These are phyloP conservation scores for Vanrija sp. DNA, from an alignment of 1,284 basidiomycete genomes.

Conservation along the genomic window DNA sequence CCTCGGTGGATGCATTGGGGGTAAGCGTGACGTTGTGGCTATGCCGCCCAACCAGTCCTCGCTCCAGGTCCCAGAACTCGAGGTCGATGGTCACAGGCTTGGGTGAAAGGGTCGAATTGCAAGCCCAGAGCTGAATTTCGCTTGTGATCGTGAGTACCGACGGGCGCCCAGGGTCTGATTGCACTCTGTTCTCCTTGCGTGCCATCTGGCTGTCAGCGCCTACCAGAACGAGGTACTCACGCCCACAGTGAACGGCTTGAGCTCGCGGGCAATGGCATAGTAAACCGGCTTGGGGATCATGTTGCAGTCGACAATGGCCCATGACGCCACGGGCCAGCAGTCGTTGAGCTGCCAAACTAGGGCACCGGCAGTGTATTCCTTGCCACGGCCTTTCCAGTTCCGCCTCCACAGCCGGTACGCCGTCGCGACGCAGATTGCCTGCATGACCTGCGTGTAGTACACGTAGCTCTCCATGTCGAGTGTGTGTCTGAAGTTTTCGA, in stretches of 20 bases:
- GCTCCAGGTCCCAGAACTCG: constrained; percentile 59
- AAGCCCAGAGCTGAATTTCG: constrained; percentile 69
- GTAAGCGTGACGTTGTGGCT: constrained; percentile 57
- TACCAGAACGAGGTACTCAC: constrained; percentile 51
- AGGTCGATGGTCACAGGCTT: constrained; percentile 64
- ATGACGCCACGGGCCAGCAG: constrained; percentile 75
- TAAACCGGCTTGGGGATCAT: constrained; percentile 70
- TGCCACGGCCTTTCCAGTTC: constrained; percentile 67
- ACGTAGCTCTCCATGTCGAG: constrained; percentile 82
- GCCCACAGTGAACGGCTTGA: constrained; percentile 69
- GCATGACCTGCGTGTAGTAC: constrained; percentile 79
- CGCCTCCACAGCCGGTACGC: constrained; percentile 71
- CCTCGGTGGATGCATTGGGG: constrained; percentile 74
- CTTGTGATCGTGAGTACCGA: constrained; percentile 63
- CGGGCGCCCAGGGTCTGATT: constrained; percentile 58
- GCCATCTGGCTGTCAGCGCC: constrained; percentile 37
- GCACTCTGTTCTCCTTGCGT: constrained; percentile 64
- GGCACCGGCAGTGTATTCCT: constrained; percentile 70
- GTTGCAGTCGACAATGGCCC: constrained; percentile 75
- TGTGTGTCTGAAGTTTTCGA: constrained; percentile 79
- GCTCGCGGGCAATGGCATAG: constrained; percentile 65
- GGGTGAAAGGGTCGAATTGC: constrained; percentile 64
- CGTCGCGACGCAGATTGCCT: constrained; percentile 70
- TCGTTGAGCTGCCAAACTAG: constrained; percentile 81
- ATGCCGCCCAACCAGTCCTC: constrained; percentile 54